Conservation (phyloP, 306 rosid species). For the Prunus mira region DNA sequence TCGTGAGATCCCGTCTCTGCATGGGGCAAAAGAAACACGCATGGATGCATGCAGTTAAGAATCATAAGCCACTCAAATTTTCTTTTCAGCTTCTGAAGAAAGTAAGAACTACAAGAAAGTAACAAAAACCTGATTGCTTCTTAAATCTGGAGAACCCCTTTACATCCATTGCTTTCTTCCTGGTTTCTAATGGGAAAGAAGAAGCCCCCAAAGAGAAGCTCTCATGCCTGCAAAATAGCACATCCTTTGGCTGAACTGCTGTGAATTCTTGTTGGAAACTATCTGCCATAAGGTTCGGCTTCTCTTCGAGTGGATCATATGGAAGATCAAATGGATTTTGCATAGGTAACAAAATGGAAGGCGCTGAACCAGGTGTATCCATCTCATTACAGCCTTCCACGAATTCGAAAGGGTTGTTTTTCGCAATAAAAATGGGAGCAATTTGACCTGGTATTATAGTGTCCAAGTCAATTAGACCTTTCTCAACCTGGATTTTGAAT, state of each 20-base stretch:
- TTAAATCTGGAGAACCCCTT: conserved; percentile 33
- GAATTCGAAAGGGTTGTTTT: conserved; percentile 20
- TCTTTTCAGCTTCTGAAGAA: neutral
- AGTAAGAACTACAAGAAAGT: neutral
- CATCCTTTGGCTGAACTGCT: conserved; percentile 38
- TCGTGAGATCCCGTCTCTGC: conserved; percentile 70
- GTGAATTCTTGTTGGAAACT: conserved; percentile 61
- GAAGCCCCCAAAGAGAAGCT: conserved; percentile 57
- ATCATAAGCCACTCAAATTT: neutral
- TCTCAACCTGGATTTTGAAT: conserved; percentile 37
- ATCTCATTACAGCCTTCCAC: conserved; percentile 24
- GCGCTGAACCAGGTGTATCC: conserved; percentile 81
- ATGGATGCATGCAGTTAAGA: conserved; percentile 2
- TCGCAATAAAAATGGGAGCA: conserved; percentile 41
- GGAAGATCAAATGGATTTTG: conserved; percentile 75
- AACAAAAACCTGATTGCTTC: conserved; percentile 36
- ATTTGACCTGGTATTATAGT: conserved; percentile 30
- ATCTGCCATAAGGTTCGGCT: conserved; percentile 50
- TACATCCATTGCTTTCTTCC: conserved; percentile 34
- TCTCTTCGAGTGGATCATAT: conserved; percentile 70
- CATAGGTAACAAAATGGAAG: conserved; percentile 44
- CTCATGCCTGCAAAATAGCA: conserved; percentile 56
- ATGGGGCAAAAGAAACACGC: conserved; percentile 14
- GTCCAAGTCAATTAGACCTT: conserved; percentile 24
- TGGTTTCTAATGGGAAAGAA: conserved; percentile 23